phyloP scores from a whole-genome alignment of 495 filamentous ascomycete species.

The Hyaloscypha finlandica region DNA sequence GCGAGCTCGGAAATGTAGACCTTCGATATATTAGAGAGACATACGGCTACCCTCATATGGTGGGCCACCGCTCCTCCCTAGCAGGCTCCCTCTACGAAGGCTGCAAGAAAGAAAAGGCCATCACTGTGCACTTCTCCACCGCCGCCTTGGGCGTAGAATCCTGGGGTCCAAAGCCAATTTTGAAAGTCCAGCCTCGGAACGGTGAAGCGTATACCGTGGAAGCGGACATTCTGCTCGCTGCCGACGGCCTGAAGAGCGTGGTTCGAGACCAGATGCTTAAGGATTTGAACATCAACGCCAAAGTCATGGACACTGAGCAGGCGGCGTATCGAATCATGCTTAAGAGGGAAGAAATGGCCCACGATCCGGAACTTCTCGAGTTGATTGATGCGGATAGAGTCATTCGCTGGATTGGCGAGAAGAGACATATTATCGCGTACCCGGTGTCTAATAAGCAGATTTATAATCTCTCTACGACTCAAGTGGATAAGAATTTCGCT shows the following conservation, averaged over 20 bases:
- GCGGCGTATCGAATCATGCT: conserved; percentile 89
- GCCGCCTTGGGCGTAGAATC: conserved; percentile 53
- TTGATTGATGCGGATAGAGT: conserved; percentile 68
- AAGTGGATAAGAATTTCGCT: conserved; percentile 74
- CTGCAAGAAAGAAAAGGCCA: conserved; percentile 61
- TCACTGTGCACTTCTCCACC: conserved; percentile 70
- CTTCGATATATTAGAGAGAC: conserved; percentile 65
- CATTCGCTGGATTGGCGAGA: conserved; percentile 76
- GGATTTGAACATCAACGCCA: conserved; percentile 51
- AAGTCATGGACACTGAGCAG: conserved; percentile 71
- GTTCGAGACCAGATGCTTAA: conserved; percentile 65
- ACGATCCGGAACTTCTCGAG: conserved; percentile 65
- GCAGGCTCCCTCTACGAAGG: conserved; percentile 67
- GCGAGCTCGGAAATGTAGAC: conserved; percentile 68
- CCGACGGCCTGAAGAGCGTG: conserved; percentile 72
- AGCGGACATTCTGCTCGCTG: conserved; percentile 69
- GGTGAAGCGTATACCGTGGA: conserved; percentile 56
- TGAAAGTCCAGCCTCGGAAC: conserved; percentile 59
- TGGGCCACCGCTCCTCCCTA: conserved; percentile 74
- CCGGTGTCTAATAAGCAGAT: conserved; percentile 71
- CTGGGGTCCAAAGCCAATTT: conserved; percentile 55
- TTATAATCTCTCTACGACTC: conserved; percentile 77
- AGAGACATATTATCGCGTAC: conserved; percentile 83
- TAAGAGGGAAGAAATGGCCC: conserved; percentile 61
- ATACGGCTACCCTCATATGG: conserved; percentile 77